phyloP scores from a whole-genome alignment of 331 rosid species.

The Malus hybrid region DNA sequence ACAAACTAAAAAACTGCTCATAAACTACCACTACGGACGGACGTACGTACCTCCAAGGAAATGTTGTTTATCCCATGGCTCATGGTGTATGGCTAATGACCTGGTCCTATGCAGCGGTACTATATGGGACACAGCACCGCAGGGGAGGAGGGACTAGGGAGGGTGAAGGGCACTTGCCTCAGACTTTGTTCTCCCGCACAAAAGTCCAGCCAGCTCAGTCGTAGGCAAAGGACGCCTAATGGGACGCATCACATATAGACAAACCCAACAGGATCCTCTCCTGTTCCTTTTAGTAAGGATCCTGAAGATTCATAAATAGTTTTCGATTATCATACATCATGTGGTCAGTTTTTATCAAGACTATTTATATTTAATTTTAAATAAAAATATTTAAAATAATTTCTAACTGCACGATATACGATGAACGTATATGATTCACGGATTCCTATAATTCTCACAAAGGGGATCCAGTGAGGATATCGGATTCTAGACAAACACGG shows the following conservation, averaged over 20 bases:
- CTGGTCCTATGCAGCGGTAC: not conserved
- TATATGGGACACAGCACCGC: not conserved
- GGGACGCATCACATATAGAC: not conserved
- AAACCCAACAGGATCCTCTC: too few relatives aligned
- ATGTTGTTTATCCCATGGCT: not conserved
- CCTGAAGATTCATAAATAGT: too few relatives aligned
- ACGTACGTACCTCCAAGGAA: not conserved
- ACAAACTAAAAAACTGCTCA: too few relatives aligned
- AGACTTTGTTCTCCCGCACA: not conserved
- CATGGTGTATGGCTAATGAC: not conserved
- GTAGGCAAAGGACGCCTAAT: not conserved
- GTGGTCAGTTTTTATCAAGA: too few relatives aligned
- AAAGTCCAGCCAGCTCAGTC: not conserved
- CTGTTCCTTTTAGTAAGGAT: too few relatives aligned
- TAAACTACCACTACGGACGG: not conserved
- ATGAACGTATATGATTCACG: too few relatives aligned
- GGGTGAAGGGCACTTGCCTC: not conserved
- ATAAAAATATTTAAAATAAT: too few relatives aligned
- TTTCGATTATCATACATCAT: rapidly evolving
- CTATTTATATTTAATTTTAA: too few relatives aligned
- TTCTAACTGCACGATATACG: rapidly evolving
- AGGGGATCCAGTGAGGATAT: too few relatives aligned
- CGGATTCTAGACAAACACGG: too few relatives aligned
- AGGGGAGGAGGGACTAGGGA: not conserved
- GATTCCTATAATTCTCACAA: rapidly evolving